Evolutionary conservation across 352 stramenopile genomes (phyloP).

Genomic region (Albugo candida): DNA sequence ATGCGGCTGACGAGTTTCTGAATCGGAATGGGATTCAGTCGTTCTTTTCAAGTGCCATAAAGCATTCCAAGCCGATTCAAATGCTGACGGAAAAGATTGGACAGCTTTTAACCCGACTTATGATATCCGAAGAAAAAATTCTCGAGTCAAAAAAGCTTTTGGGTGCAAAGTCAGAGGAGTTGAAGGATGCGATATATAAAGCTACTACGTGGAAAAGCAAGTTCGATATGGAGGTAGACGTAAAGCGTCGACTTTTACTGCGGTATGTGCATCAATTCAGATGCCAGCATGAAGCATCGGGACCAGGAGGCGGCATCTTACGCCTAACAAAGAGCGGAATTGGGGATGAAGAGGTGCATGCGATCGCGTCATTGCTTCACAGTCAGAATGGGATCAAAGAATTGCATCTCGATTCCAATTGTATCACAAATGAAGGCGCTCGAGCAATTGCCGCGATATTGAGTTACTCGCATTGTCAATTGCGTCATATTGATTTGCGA

Average conservation of each 20-base stretch:
- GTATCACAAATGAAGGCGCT: conserved; percentile 82
- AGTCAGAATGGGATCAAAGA: conserved; percentile 83
- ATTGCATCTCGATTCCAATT: conserved; percentile 82
- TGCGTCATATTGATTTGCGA: conserved; percentile 82
- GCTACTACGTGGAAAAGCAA: conserved; percentile 59
- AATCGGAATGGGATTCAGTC: conserved; percentile 77
- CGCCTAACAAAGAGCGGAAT: conserved; percentile 82
- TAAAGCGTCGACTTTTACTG: conserved; percentile 88
- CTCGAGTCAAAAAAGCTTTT: conserved; percentile 29
- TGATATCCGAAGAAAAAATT: conserved; percentile 53
- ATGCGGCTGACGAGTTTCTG: conserved; percentile 61
- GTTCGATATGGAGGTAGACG: conserved; percentile 84
- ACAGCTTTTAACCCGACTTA: conserved; percentile 47
- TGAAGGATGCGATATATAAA: conserved; percentile 61
- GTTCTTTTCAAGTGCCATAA: conserved; percentile 88
- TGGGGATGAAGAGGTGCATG: conserved; percentile 91
- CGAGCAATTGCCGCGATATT: conserved; percentile 85
- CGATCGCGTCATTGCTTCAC: conserved; percentile 82
- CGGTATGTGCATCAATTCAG: conserved; percentile 91
- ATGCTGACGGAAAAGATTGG: conserved; percentile 81
- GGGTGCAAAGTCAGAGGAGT: conserved; percentile 44
- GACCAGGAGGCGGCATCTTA: conserved; percentile 13
- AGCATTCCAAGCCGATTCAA: conserved; percentile 85
- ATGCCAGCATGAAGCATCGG: conserved; percentile 10
- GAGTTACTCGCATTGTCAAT: conserved; percentile 33